phyloP scores from a whole-genome alignment of 169 alveolate species.

The Prorocentrum cordatum region DNA sequence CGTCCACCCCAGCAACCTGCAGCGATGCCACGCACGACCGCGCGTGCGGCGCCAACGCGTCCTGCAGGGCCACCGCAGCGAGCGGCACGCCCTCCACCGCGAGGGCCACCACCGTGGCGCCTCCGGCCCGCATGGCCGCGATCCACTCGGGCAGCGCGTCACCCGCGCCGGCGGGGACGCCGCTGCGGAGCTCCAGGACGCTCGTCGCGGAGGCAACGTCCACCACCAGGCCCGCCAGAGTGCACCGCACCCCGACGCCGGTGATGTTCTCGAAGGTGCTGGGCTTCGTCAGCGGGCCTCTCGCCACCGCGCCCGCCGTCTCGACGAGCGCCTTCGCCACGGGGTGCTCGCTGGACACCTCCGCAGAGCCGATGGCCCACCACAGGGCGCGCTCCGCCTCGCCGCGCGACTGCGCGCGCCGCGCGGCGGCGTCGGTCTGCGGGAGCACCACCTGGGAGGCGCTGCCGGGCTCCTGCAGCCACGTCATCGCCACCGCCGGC shows the following conservation, averaged over 20 bases:
- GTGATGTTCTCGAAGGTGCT: conserved; percentile 20
- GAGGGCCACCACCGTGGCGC: conserved; percentile 35
- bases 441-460: too few species aligned
- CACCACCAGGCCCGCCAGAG: conserved; percentile 1
- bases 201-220: conserved; percentile 12
- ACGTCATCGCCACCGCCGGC: too few species aligned
- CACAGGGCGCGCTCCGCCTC: conserved; percentile 15
- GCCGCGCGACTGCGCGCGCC: too few species aligned
- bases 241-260: conserved; percentile 14
- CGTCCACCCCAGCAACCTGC: conserved; percentile 43
- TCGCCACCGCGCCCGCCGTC: neutral
- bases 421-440: too few species aligned
- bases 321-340: conserved; percentile 29
- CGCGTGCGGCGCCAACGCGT: conserved; percentile 23
- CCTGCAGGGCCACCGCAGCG: conserved; percentile 34
- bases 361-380: conserved; percentile 58
- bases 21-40: conserved; percentile 39
- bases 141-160: neutral
- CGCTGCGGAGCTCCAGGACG: neutral
- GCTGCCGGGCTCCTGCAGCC: too few species aligned
- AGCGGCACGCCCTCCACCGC: conserved; percentile 6
- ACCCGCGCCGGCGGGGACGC: neutral
- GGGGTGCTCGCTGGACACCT: conserved; percentile 33
- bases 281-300: conserved; percentile 11
- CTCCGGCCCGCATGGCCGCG: neutral